phyloP scores from a whole-genome alignment of 1,284 basidiomycete species.

The Boletus hoseneyae region DNA sequence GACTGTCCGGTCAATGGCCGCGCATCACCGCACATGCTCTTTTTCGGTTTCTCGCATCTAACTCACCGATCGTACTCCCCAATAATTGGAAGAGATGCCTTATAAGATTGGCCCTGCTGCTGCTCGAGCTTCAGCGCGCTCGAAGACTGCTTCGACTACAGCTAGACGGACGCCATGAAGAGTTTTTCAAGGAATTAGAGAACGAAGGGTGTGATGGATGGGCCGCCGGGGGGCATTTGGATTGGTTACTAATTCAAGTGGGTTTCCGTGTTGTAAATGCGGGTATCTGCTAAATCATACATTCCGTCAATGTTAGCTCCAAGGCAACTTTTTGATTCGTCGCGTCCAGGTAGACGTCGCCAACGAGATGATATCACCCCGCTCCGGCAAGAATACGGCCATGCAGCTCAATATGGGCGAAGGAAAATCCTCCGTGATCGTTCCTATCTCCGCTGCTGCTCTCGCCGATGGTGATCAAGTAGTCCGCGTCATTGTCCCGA shows the following conservation, averaged over 20 bases:
- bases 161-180: conserved; percentile 19
- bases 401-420: conserved; percentile 62
- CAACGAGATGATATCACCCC: conserved; percentile 47
- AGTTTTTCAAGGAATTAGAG: conserved; percentile 36
- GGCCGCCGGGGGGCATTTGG: conserved; percentile 25
- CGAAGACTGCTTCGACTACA: conserved; percentile 14
- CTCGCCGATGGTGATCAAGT: conserved; percentile 43
- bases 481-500: conserved; percentile 38
- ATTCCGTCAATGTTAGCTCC: conserved; percentile 33
- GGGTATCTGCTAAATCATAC: background rate
- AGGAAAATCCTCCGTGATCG: conserved; percentile 55
- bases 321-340: conserved; percentile 41
- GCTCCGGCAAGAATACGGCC: conserved; percentile 34
- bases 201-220: conserved; percentile 24
- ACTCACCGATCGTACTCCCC: conserved; percentile 3
- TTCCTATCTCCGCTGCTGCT: conserved; percentile 40
- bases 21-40: conserved; percentile 26
- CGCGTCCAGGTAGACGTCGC: conserved; percentile 41
- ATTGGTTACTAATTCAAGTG: conserved; percentile 51
- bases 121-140: conserved; percentile 35
- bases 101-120: conserved; percentile 23
- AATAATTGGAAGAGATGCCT: conserved; percentile 31
- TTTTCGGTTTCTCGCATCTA: conserved; percentile 25
- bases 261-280: background rate
- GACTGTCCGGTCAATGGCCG: conserved; percentile 30